phyloP scores from a whole-genome alignment of 176 grass and related monocot genomes.

The Dactylis glomerata region DNA sequence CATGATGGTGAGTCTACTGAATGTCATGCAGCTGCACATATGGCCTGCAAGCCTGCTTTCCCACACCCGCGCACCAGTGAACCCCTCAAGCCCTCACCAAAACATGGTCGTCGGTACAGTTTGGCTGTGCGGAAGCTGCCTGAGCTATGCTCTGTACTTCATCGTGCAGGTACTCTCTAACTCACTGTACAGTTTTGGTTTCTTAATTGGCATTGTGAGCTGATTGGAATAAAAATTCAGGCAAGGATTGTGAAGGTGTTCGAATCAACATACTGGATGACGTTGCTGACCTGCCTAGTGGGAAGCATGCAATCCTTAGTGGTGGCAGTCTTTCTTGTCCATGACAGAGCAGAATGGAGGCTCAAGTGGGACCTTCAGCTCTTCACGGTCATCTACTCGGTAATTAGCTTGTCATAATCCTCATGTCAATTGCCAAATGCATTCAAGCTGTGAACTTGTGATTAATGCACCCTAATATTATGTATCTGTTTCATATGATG shows the following conservation, averaged over 20 bases:
- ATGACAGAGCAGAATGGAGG: neutral
- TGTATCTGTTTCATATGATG: no score
- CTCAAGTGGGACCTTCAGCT: neutral
- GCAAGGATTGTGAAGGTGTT: neutral
- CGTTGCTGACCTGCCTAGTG: neutral
- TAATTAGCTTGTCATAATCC: neutral
- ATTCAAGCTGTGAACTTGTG: no score
- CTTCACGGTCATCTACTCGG: neutral
- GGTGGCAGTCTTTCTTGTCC: neutral
- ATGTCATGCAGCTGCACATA: neutral
- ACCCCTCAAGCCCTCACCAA: neutral
- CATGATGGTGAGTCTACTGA: conserved; percentile 27
- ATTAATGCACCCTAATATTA: no score
- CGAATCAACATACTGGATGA: neutral
- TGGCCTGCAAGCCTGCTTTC: neutral
- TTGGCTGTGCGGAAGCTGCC: neutral
- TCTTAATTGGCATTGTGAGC: neutral
- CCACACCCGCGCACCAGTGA: neutral
- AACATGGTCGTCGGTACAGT: neutral
- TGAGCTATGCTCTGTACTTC: neutral
- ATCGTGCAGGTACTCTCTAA: neutral
- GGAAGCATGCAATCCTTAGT: neutral
- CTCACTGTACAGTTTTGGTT: neutral
- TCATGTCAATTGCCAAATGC: no score
- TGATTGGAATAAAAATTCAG: neutral